Conservation (phyloP, 768 basidiomycete species). For the Chlorophyllum brunneum region DNA sequence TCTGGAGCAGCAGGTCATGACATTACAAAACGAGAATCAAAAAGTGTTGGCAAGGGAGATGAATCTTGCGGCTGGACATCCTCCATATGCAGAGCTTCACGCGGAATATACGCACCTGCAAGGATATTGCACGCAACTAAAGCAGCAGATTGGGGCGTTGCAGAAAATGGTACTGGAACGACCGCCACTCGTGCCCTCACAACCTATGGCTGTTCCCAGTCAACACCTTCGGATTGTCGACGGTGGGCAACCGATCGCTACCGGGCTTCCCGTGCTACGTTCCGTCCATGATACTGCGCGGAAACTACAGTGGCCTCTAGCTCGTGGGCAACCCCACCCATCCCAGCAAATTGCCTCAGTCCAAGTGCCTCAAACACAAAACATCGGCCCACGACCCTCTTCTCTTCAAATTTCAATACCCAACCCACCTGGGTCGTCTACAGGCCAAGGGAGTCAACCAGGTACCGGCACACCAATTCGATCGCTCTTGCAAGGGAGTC, state of each 20-base stretch:
- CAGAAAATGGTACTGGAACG: neutral
- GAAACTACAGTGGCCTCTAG: conserved; percentile 7
- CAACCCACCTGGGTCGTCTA: neutral
- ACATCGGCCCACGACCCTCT: neutral
- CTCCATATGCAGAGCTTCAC: conserved; percentile 9
- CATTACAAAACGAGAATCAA: conserved; percentile 7
- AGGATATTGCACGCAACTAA: neutral
- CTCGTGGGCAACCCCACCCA: neutral
- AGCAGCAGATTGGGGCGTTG: neutral
- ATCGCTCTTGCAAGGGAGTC: too few species aligned
- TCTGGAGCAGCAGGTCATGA: conserved; percentile 5
- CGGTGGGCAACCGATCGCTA: neutral
- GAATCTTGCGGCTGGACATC: conserved; percentile 3
- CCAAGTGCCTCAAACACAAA: neutral
- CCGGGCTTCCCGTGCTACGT: neutral
- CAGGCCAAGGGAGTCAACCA: neutral
- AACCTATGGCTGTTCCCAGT: neutral
- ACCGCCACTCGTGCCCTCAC: neutral
- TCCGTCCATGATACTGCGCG: conserved; percentile 2
- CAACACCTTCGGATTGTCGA: neutral
- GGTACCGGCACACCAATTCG: neutral
- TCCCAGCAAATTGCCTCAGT: neutral
- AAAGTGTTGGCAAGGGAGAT: conserved; percentile 3
- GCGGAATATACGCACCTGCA: conserved; percentile 1
- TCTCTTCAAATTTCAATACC: neutral